Percentiles rank a stretch among this genome's conserved stretches.
These are phyloP conservation scores for Komagataella ulmi DNA, from an alignment of 805 yeast genomes.

Conservation along the genomic window DNA sequence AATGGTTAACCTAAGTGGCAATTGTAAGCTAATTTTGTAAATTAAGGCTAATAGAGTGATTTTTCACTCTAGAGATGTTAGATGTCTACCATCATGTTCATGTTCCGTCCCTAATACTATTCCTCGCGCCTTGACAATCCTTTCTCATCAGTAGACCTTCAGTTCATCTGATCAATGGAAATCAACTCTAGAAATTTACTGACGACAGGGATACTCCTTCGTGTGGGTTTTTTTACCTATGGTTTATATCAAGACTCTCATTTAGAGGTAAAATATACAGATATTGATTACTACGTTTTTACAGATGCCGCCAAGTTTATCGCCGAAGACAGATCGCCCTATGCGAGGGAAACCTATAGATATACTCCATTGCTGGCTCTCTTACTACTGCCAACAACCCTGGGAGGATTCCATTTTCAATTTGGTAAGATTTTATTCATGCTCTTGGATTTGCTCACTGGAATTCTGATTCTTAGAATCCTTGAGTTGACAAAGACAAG, in stretches of 20 bases:
- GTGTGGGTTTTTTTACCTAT: constrained; percentile 56
- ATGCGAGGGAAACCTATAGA: constrained; percentile 74
- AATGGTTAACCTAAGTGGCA: background rate
- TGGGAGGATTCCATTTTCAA: constrained; percentile 27
- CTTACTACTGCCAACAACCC: constrained; percentile 59
- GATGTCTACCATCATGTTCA: no score
- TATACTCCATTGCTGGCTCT: constrained; percentile 88
- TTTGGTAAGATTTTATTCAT: constrained; percentile 78
- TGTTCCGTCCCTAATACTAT: background rate
- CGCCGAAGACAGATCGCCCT: constrained; percentile 50
- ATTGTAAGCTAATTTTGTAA: background rate
- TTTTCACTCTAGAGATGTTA: no score
- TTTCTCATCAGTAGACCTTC: background rate
- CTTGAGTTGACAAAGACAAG: constrained; percentile 12
- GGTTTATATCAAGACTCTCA: constrained; percentile 80
- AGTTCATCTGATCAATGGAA: background rate
- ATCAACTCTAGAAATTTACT: background rate
- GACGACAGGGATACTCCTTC: constrained; percentile 15
- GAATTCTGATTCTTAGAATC: constrained; percentile 37
- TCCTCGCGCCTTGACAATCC: background rate
- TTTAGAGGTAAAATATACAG: constrained; percentile 79
- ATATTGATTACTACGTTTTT: constrained; percentile 87
- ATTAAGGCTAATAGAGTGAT: background rate
- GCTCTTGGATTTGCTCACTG: constrained; percentile 70
- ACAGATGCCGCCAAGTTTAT: constrained; percentile 82